A percentile compares a stretch with the other conserved stretches of the same genome.
Evolutionary conservation across 495 filamentous ascomycete genomes (phyloP).

Genomic region (Barbatosphaeria neglecta): DNA sequence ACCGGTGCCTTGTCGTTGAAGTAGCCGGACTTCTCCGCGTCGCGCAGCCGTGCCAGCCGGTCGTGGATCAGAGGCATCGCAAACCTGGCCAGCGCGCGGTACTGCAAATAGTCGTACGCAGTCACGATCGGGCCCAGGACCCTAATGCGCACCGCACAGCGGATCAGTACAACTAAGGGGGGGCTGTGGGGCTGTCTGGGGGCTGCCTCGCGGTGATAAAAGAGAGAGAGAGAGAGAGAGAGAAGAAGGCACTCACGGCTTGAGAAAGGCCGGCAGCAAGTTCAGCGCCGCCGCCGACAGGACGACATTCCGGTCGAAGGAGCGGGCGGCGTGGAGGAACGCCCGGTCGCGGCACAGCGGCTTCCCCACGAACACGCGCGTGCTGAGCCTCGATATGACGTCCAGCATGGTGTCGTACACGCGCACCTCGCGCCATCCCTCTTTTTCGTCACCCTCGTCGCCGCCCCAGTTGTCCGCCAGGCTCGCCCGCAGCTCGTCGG

Average conservation of each 20-base stretch:
- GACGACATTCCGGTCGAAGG: constrained; percentile 27
- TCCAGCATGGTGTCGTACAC: constrained; percentile 27
- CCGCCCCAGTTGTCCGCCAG: constrained; percentile 23
- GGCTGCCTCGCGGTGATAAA: neutral
- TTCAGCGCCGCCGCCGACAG: constrained; percentile 21
- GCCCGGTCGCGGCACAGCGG: constrained; percentile 31
- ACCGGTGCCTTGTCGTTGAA: constrained; percentile 2
- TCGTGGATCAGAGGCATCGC: constrained; percentile 19
- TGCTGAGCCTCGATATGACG: constrained; percentile 29
- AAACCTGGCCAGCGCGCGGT: constrained; percentile 13
- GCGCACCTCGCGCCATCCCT: constrained; percentile 25
- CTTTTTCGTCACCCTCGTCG: constrained; percentile 3
- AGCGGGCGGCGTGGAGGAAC: constrained; percentile 25
- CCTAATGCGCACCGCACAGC: constrained; percentile 2
- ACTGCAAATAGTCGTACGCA: constrained; percentile 17
- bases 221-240: neutral
- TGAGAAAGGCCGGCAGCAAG: constrained; percentile 23
- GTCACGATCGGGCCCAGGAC: constrained; percentile 20
- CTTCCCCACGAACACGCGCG: constrained; percentile 32
- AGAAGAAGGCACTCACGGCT: constrained; percentile 15
- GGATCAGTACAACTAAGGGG: constrained; percentile 4
- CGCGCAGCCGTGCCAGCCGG: constrained; percentile 6
- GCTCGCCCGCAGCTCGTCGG: constrained; percentile 22
- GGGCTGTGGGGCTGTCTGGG: constrained; percentile 6
- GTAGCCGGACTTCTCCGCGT: constrained; percentile 3